Evolutionary conservation across 1,139 yeast genomes (phyloP), one percentile per base, ranked within the genome.

Genomic region (Debaryomyces singareniensis): DNA sequence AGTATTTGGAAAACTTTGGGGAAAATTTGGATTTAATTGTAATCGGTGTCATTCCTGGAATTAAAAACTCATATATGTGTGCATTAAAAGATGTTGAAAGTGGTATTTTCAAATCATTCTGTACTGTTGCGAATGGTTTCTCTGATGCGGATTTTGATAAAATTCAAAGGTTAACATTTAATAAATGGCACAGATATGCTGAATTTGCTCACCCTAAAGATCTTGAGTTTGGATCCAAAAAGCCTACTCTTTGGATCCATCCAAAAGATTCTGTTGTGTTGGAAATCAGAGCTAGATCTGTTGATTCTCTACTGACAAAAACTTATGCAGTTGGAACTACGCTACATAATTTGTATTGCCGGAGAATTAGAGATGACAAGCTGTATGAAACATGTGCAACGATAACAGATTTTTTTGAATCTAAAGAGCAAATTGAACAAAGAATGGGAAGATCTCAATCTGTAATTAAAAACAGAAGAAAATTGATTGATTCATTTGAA

Each of bases 111-210:
- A 50, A 72, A 39, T 74, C 93, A 13, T 80, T 91, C 38, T 82
- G 95, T 43, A 70, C 74, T 24, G 85, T 87, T 24, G 93, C 95
- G 0, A 87, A 89, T 47, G 97, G 97, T 0, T 75, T 91, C 40
- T 73, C 84, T 6, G 55, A 60, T 4, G 71, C 66, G 1, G 91
- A 82, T 34, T 78, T 68, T 38, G 70, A 70, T 24, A 64, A 62
- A 31, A 78, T 91, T 22, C 74, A 72, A 26, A 61, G 75, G 15
- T 36, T 61, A 7, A 76, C 94, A 0, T 56, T 64, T 23, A 78
- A 75, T 1, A 69, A 72, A 37, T 85, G 95, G 95, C 61, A 59
- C 4, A 54, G 61, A 21, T 61, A 59, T 32, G 56, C 59, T 14
- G 47, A 44, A 11, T 42, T 45, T 9, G 55, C 40, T 64, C 69